Evolutionary conservation across 2,329 filamentous ascomycete species (phyloP), one percentile per base, ranked within the genome.

Genomic region (Aspergillus phoenicis): DNA sequence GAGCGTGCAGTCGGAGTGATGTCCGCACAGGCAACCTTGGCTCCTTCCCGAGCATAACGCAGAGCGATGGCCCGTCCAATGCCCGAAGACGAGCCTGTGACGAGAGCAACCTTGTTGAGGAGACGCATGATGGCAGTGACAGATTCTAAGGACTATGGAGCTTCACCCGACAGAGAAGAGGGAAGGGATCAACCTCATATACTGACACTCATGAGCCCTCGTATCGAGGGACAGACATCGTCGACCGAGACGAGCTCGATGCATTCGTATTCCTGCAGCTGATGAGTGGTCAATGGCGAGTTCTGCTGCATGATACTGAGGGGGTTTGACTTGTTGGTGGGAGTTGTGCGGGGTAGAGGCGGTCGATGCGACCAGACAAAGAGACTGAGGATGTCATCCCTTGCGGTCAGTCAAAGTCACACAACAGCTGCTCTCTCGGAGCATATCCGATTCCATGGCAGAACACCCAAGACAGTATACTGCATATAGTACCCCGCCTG

Each of bases 11-110:
- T 62, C 26, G 30, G 52, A 13, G 30, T 65, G 10, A 80, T 64
- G 61, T 82, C 80, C 1, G 78, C 73, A 33, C 78, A 82, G 30
- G 82, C 73, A 3, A 83, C 62, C 3, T 61, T 58, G 0, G 79
- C 77, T 4, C 80, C 80, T 58, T 81, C 75, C 1, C 61, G 64
- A 3, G 73, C 74, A 66, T 73, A 82, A 2, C 71, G 73, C 1
- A 80, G 65, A 1, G 80, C 69, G 11, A 83, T 83, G 2, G 80
- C 77, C 0, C 81, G 73, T 1, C 81, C 80, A 0, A 83, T 67
- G 2, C 81, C 81, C 0, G 79, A 81, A 1, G 80, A 81, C 4
- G 78, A 73, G 7, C 81, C 81, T 0, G 81, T 83, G 8, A 83
- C 70, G n/a, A 83, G 74, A 20, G 71, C 71, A 5, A 78, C 70